Evolutionary conservation across 176 grass and related monocot species (phyloP), one percentile per base, ranked within the genome.

Genomic region (Paspalum vaginatum): DNA sequence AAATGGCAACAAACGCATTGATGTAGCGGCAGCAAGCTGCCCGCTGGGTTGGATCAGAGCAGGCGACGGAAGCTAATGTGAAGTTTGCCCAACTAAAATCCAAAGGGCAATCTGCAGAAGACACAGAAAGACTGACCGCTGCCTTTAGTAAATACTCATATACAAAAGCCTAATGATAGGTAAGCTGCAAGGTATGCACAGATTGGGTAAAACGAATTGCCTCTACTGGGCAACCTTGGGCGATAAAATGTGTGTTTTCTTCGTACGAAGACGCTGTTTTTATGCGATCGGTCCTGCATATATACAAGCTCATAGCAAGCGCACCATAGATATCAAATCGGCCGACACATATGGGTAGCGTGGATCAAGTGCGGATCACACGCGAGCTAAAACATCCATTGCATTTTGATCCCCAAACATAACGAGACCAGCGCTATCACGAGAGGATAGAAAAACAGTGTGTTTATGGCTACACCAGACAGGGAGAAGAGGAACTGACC

Each of bases 71-170:
- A 20, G 92, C 96, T 51, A 71, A 17, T 53, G 88, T 95, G 78
- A 99, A 93, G 86, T 99, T 99, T 24, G 93, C 88, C 96, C 96
- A 99, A 38, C 88, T 87, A 80, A 99, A 99, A 41, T 95, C 86
- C 77, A 99, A 64, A 8, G 96, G 96, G 86, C 96, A 95, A 53
- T 89, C 92, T 94, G 74, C 25, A 39, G 40, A 40, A 54, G 48
- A 12, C 42, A 42, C 73, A 80, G 68, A 10, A 4, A 80, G 81
- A 84, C n/a, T n/a, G 2, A 4, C 8, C 42, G 10, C 21, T 78
- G 18, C 6, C 18, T 38, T 82, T n/a, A 87, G 85, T 57, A 83
- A 72, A 37, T 11, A n/a, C n/a, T n/a, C n/a, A n/a, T n/a, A 32
- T 32, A 32, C 32, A 32, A 32, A 32, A 32, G 26, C 40, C 16